Conservation (phyloP, 805 yeast genomes). For the Saturnispora silvae region DNA sequence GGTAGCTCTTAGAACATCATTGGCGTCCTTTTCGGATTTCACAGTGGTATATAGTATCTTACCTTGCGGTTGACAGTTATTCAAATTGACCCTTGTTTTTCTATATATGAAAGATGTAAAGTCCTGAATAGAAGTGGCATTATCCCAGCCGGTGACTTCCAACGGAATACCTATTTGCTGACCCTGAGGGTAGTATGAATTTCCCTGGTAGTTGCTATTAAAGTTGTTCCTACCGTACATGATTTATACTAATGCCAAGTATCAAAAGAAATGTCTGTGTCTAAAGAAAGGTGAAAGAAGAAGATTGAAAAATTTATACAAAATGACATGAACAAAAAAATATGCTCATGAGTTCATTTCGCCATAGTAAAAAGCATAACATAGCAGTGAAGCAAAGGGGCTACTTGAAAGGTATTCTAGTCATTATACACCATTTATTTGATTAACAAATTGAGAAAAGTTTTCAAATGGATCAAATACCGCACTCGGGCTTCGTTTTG, state of each 20-base stretch:
- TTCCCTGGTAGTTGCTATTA: neutral
- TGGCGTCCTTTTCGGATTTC: constrained; percentile 42
- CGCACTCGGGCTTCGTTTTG: too few species aligned
- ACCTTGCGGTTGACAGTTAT: constrained; percentile 39
- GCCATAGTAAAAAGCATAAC: too few species aligned
- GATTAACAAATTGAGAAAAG: too few species aligned
- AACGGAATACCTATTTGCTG: constrained; percentile 29
- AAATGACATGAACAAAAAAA: too few species aligned
- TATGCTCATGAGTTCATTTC: too few species aligned
- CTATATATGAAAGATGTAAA: constrained; percentile 59
- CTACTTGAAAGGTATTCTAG: too few species aligned
- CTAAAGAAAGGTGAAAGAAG: too few species aligned
- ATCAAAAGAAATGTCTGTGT: neutral
- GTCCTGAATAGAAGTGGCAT: constrained; percentile 61
- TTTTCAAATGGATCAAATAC: too few species aligned
- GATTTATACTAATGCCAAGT: neutral
- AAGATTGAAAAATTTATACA: too few species aligned
- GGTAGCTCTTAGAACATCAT: constrained; percentile 45
- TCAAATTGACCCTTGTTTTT: constrained; percentile 47
- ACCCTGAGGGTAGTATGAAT: neutral
- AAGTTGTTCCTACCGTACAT: constrained; percentile 9
- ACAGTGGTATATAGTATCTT: constrained; percentile 54
- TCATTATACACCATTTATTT: too few species aligned
- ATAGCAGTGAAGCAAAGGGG: too few species aligned
- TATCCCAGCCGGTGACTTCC: constrained; percentile 73